These are phyloP conservation scores for Botryosphaeria agaves DNA, from an alignment of 2,329 filamentous ascomycete genomes.

Conservation along the genomic window DNA sequence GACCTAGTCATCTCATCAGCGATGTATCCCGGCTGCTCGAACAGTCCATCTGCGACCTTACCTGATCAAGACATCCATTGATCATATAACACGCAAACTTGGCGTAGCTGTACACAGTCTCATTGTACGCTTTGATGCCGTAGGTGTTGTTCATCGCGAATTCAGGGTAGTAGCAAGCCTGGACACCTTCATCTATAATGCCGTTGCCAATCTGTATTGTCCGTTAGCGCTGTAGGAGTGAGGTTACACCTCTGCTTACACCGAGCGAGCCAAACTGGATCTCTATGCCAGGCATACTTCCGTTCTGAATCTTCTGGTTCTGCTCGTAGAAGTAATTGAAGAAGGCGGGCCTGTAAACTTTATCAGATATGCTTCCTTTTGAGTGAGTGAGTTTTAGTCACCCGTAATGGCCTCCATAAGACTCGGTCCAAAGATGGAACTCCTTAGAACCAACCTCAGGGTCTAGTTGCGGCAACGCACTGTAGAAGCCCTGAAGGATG, in stretches of 20 bases:
- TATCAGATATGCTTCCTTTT: background rate
- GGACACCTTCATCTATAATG: slow-evolving; percentile 36
- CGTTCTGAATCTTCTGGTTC: slow-evolving; percentile 35
- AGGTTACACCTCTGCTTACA: too few relatives aligned
- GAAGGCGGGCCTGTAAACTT: slow-evolving; percentile 26
- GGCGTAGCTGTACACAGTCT: slow-evolving; percentile 41
- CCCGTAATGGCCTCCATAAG: slow-evolving; percentile 29
- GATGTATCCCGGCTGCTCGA: too few relatives aligned
- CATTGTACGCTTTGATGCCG: slow-evolving; percentile 35
- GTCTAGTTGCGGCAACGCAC: slow-evolving; percentile 29
- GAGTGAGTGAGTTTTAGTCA: background rate
- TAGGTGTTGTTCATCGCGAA: slow-evolving; percentile 39
- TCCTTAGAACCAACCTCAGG: slow-evolving; percentile 28
- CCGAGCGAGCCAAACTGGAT: slow-evolving; percentile 37
- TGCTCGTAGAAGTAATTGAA: slow-evolving; percentile 40
- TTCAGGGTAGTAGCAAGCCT: slow-evolving; percentile 31
- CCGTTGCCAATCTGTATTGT: slow-evolving; percentile 34
- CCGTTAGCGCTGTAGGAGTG: too few relatives aligned
- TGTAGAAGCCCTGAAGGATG: slow-evolving; percentile 36
- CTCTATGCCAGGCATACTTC: slow-evolving; percentile 27
- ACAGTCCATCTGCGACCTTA: too few relatives aligned
- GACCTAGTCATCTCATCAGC: slow-evolving; percentile 19
- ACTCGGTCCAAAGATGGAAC: slow-evolving; percentile 44
- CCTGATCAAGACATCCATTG: slow-evolving; percentile 27
- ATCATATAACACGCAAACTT: slow-evolving; percentile 34